phyloP scores from a whole-genome alignment of 257 asterid genomes.

The Ajuga chamaepitys region DNA sequence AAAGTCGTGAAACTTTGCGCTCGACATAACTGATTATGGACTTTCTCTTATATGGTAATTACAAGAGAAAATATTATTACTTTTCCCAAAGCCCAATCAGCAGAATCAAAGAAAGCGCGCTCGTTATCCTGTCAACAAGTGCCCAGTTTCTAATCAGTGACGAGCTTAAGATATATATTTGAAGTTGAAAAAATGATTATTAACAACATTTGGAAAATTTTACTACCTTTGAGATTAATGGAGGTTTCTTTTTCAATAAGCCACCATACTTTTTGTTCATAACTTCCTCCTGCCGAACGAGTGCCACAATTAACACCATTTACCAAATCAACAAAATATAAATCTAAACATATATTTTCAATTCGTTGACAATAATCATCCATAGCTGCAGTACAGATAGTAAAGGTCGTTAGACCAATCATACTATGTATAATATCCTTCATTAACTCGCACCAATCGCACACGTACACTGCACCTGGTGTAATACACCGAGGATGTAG shows the following conservation, averaged over 20 bases:
- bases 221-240: constrained; percentile 60
- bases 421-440: background rate
- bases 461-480: too few species aligned
- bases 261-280: constrained; percentile 74
- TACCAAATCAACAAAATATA: background rate
- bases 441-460: background rate
- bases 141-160: background rate
- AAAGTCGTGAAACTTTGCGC: background rate
- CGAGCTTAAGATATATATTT: background rate
- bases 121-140: constrained; percentile 52
- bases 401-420: too few species aligned
- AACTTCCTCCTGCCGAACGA: constrained; percentile 49
- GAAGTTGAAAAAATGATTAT: background rate
- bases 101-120: constrained; percentile 87
- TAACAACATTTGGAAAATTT: too few species aligned
- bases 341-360: too few species aligned
- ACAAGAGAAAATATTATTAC: constrained; percentile 20
- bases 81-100: constrained; percentile 91
- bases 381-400: too few species aligned
- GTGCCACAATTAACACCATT: background rate
- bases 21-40: background rate
- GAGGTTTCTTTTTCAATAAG: constrained; percentile 52
- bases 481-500: too few species aligned
- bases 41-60: background rate
- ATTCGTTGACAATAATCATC: too few species aligned